phyloP scores from a whole-genome alignment of 2,329 filamentous ascomycete species.

The Aureobasidium zeae region DNA sequence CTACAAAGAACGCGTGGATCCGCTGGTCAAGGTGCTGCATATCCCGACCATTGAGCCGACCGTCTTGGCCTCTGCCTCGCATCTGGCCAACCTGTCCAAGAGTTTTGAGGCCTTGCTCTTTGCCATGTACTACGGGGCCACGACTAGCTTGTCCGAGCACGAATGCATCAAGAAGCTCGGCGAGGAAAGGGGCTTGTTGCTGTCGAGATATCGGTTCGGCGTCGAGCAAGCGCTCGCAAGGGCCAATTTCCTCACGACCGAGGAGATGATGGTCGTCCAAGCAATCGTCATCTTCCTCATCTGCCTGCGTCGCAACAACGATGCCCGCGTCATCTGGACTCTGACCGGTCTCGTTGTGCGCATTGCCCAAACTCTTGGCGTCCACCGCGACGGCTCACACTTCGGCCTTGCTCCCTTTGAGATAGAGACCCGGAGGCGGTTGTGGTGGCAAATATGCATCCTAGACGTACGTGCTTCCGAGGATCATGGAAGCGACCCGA shows the following conservation, averaged over 20 bases:
- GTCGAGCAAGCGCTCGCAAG: conserved; percentile 55
- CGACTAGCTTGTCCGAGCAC: conserved; percentile 42
- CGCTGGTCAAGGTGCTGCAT: conserved; percentile 62
- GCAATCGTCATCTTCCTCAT: conserved; percentile 54
- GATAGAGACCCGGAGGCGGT: conserved; percentile 45
- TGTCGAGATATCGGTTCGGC: conserved; percentile 52
- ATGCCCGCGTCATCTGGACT: conserved; percentile 47
- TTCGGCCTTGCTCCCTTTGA: conserved; percentile 51
- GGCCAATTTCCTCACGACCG: conserved; percentile 53
- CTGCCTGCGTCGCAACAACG: conserved; percentile 43
- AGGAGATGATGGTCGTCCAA: conserved; percentile 53
- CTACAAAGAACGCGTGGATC: conserved; percentile 65
- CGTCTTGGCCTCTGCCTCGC: conserved; percentile 52
- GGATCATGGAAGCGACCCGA: conserved; percentile 54
- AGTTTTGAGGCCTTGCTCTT: conserved; percentile 52
- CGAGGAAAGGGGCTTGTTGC: conserved; percentile 41
- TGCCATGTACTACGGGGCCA: conserved; percentile 51
- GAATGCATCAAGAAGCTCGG: conserved; percentile 43
- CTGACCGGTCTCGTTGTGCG: conserved; percentile 50
- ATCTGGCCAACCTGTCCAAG: conserved; percentile 50
- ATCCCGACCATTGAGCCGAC: conserved; percentile 55
- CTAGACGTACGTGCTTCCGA: conserved; percentile 53
- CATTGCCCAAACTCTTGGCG: conserved; percentile 50
- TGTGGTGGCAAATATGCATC: conserved; percentile 36
- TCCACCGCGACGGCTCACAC: conserved; percentile 50